phyloP scores from a whole-genome alignment of 1,139 yeast species.

The Hyphopichia khmerensis region DNA sequence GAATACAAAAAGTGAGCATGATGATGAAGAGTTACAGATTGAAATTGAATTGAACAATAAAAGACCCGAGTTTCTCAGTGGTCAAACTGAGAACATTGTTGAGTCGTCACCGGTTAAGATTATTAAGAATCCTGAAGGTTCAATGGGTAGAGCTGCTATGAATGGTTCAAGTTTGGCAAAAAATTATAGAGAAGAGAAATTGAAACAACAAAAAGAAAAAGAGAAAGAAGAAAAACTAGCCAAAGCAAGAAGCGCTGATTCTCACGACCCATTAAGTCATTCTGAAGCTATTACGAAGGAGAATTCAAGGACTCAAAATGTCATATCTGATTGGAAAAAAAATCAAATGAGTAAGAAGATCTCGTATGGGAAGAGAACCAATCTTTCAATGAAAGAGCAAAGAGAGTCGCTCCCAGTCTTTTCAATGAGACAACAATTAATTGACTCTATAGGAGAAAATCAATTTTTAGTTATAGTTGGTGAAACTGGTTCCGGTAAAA shows the following conservation, averaged over 20 bases:
- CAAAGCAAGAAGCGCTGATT: constrained; percentile 17
- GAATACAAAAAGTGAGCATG: constrained; percentile 7
- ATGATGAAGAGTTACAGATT: constrained; percentile 49
- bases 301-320: constrained; percentile 13
- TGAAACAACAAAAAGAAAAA: constrained; percentile 49
- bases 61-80: constrained; percentile 72
- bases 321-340: constrained; percentile 51
- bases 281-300: constrained; percentile 5
- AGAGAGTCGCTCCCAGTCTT: constrained; percentile 74
- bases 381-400: constrained; percentile 60
- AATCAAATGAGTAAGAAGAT: constrained; percentile 39
- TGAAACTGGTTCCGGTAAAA: constrained; percentile 48
- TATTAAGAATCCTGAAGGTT: constrained; percentile 74
- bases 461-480: constrained; percentile 49
- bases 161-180: constrained; percentile 71
- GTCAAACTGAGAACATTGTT: constrained; percentile 42
- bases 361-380: constrained; percentile 55
- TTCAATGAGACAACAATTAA: constrained; percentile 54
- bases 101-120: constrained; percentile 56
- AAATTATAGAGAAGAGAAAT: constrained; percentile 61
- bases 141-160: constrained; percentile 73
- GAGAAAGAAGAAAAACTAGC: constrained; percentile 30
- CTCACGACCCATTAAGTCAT: constrained; percentile 43
- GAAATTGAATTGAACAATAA: constrained; percentile 72
- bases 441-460: constrained; percentile 51